A percentile compares a stretch with the other conserved stretches of the same genome.
Evolutionary conservation across 2,329 filamentous ascomycete species (phyloP).

Genomic region (Aspergillus eucalypticola): DNA sequence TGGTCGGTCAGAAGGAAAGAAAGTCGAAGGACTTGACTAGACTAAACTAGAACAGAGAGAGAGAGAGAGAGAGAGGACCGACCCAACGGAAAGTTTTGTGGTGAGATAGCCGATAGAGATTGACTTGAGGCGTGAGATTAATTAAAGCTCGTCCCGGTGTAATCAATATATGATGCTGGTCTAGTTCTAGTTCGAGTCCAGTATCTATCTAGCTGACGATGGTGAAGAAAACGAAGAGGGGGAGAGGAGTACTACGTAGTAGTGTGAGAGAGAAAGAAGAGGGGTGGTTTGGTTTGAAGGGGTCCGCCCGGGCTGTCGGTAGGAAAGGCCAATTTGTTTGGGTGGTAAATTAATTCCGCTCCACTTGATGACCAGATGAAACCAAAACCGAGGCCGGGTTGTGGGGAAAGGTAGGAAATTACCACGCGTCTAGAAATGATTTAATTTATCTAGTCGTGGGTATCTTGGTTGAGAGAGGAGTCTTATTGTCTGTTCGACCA

Average conservation of each 20-base stretch:
- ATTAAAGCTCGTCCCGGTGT: not conserved
- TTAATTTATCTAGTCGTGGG: not conserved
- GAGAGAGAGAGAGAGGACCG: too few relatives aligned
- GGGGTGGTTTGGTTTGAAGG: not conserved
- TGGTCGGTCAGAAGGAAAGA: not conserved
- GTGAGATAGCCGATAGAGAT: not conserved
- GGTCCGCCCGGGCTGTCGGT: too few relatives aligned
- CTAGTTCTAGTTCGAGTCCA: not conserved
- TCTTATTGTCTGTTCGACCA: too few relatives aligned
- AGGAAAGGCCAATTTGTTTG: not conserved
- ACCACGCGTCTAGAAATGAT: not conserved
- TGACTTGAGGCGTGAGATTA: not conserved
- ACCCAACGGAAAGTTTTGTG: too few relatives aligned
- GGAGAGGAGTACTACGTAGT: not conserved
- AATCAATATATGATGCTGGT: not conserved
- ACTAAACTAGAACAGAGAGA: too few relatives aligned
- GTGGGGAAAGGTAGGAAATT: conserved; percentile 15
- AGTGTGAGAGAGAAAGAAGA: not conserved
- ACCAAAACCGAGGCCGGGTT: conserved; percentile 13
- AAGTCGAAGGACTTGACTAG: too few relatives aligned
- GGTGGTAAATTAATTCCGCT: conserved; percentile 9
- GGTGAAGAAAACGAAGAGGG: not conserved
- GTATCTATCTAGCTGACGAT: too few relatives aligned
- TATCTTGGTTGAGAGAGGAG: too few relatives aligned
- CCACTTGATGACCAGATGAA: conserved; percentile 16